Evolutionary conservation across 1,284 basidiomycete species (phyloP).

Genomic region (Puccinia horiana): DNA sequence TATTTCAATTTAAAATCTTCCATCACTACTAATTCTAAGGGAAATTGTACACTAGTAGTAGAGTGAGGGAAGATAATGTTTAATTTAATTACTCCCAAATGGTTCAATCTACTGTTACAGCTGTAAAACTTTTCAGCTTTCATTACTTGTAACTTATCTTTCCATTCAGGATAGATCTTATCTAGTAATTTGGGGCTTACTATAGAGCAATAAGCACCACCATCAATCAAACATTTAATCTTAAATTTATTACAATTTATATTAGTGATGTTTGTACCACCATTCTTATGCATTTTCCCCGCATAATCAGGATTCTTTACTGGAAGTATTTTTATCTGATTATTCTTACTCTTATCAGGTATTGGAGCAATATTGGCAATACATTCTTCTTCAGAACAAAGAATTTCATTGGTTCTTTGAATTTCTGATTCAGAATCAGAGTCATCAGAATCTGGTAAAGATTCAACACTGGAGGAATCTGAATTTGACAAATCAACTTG

Average conservation of each 20-base stretch:
- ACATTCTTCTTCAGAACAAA: not conserved
- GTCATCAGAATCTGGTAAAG: too few species aligned
- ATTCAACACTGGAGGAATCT: not conserved
- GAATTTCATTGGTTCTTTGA: not conserved
- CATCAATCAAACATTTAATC: constrained; percentile 9
- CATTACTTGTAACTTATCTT: not conserved
- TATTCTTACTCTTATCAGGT: not conserved
- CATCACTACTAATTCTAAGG: not conserved
- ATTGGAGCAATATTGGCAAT: not conserved
- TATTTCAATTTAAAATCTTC: not conserved
- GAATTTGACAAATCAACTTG: not conserved
- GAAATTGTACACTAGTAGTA: not conserved
- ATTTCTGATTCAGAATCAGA: not conserved
- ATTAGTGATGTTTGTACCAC: constrained; percentile 2
- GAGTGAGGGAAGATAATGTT: not conserved
- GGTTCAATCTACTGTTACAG: not conserved
- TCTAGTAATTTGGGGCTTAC: not conserved
- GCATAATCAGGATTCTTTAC: not conserved
- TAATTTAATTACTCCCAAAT: not conserved
- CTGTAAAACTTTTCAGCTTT: not conserved
- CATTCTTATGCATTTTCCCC: not conserved
- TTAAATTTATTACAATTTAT: constrained; percentile 6
- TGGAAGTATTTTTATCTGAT: not conserved
- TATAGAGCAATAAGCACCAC: constrained; percentile 1
- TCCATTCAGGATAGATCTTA: not conserved